phyloP scores from a whole-genome alignment of 1,284 basidiomycete genomes.

The Rhodotorula sp. region DNA sequence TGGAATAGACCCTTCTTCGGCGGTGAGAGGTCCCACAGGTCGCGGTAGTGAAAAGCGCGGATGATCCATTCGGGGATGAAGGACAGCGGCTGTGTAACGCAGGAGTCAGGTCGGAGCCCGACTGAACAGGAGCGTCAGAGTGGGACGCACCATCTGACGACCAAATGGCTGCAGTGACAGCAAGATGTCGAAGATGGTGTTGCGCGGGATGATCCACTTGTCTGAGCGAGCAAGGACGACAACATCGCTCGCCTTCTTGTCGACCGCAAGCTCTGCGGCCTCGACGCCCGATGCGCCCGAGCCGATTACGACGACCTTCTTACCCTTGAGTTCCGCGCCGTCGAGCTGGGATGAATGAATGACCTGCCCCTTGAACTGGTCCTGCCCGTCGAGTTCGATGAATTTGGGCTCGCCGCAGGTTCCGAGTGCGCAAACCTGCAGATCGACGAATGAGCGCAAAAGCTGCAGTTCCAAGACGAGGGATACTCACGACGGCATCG shows the following conservation, averaged over 20 bases:
- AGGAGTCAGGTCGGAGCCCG: not conserved
- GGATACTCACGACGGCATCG: constrained; percentile 48
- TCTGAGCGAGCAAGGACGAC: constrained; percentile 57
- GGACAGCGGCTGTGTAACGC: constrained; percentile 12
- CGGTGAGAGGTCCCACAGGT: constrained; percentile 58
- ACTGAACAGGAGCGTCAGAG: not conserved
- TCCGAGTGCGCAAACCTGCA: constrained; percentile 54
- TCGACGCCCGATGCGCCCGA: constrained; percentile 65
- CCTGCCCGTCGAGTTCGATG: constrained; percentile 58
- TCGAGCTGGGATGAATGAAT: constrained; percentile 63
- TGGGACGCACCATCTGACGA: constrained; percentile 53
- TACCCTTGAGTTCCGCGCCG: constrained; percentile 53
- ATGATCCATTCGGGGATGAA: constrained; percentile 61
- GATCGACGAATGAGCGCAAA: not conserved
- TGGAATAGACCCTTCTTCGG: constrained; percentile 56
- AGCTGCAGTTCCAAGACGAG: not conserved
- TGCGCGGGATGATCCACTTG: constrained; percentile 58
- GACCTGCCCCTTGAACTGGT: constrained; percentile 56
- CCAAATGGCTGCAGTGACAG: constrained; percentile 64
- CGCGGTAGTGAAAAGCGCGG: constrained; percentile 59
- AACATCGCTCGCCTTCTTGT: constrained; percentile 55
- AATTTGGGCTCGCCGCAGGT: constrained; percentile 62
- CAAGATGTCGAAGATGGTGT: constrained; percentile 60
- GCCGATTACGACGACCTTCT: constrained; percentile 60
- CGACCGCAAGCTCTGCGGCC: constrained; percentile 60